Evolutionary conservation across 208 protist species (phyloP).

Genomic region (Jaenimonas drosophilae): DNA sequence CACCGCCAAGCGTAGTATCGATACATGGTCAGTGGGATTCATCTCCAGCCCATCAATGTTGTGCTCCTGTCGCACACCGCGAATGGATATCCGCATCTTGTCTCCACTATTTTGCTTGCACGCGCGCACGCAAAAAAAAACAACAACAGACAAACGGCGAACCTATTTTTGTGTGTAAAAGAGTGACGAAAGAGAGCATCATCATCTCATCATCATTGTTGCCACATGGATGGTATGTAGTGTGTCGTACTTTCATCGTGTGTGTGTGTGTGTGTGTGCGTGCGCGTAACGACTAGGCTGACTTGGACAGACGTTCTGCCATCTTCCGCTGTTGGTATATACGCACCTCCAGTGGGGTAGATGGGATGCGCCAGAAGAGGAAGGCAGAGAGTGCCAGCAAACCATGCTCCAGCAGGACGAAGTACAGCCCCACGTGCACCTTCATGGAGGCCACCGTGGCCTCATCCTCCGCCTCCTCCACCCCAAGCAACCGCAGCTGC

Average conservation of each 20-base stretch:
- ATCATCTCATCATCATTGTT: too few species aligned
- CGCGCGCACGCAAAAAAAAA: too few species aligned
- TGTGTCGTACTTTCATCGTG: neutral
- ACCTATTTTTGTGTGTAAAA: too few species aligned
- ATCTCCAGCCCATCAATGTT: constrained; percentile 41
- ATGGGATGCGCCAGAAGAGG: constrained; percentile 35
- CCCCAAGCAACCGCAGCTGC: constrained; percentile 13
- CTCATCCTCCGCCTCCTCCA: neutral
- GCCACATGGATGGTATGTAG: too few species aligned
- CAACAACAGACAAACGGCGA: too few species aligned
- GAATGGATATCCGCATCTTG: constrained; percentile 32
- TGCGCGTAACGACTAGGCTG: neutral
- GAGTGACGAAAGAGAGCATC: too few species aligned
- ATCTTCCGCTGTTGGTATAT: constrained; percentile 14
- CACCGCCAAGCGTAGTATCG: constrained; percentile 23
- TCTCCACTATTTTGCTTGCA: constrained; percentile 12
- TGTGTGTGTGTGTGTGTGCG: constrained; percentile 3
- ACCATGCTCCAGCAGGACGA: constrained; percentile 28
- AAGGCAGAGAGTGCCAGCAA: constrained; percentile 22
- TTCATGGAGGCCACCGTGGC: constrained; percentile 1
- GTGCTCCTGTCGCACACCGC: constrained; percentile 18
- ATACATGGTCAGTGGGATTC: constrained; percentile 17
- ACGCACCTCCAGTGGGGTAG: constrained; percentile 16
- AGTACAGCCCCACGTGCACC: neutral
- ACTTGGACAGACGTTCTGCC: constrained; percentile 8